These are phyloP conservation scores for Pythium sukuiense DNA, from an alignment of 352 stramenopile genomes.

Conservation along the genomic window DNA sequence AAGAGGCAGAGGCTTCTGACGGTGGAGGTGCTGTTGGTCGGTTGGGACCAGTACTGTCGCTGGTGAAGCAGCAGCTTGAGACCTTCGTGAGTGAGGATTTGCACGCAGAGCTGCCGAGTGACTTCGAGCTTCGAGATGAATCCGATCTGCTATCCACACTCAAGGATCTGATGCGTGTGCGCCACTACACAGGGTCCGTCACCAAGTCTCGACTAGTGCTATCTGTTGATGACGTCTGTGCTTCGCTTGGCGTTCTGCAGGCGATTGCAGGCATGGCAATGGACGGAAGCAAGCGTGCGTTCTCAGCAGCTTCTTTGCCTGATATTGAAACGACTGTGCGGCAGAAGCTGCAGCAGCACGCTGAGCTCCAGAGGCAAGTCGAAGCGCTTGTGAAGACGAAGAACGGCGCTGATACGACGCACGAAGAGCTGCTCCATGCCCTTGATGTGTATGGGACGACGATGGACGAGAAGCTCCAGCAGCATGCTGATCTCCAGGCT, in stretches of 20 bases:
- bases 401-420: neutral
- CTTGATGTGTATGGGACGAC: neutral
- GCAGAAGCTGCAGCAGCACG: neutral
- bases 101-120: conserved; percentile 24
- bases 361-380: neutral
- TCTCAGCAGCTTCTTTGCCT: neutral
- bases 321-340: neutral
- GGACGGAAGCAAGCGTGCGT: neutral
- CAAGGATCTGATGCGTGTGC: conserved; percentile 37
- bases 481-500: neutral
- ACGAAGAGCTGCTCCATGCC: neutral
- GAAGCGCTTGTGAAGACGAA: neutral
- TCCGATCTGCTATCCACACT: conserved; percentile 38
- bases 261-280: conserved; percentile 8
- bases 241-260: conserved; percentile 32
- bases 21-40: conserved; percentile 6
- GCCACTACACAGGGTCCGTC: conserved; percentile 25
- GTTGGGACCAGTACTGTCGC: conserved; percentile 34
- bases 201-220: conserved; percentile 14
- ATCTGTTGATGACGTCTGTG: conserved; percentile 27
- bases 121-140: conserved; percentile 34
- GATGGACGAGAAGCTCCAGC: neutral
- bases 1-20: neutral
- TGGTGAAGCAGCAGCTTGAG: conserved; percentile 51
- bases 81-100: conserved; percentile 47